Conservation (phyloP, 495 filamentous ascomycete species). For the Talaromyces adpressus region DNA sequence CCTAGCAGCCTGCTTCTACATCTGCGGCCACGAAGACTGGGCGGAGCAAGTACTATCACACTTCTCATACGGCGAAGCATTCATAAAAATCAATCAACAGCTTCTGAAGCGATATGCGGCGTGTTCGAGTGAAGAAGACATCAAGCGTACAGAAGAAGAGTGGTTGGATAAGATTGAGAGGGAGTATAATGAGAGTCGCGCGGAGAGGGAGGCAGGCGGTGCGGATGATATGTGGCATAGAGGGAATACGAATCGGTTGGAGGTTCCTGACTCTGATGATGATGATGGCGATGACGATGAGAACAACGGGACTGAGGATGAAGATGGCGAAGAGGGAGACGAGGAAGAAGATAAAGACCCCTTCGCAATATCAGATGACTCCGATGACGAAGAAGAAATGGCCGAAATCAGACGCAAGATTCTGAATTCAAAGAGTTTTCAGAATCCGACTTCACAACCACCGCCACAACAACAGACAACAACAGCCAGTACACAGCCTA, state of each 20-base stretch:
- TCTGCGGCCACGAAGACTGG: slow-evolving; percentile 90
- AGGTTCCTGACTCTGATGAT: slow-evolving; percentile 39
- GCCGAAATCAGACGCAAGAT: slow-evolving; percentile 80
- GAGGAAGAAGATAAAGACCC: slow-evolving; percentile 55
- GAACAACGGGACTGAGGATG: slow-evolving; percentile 27
- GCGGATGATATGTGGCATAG: slow-evolving; percentile 70
- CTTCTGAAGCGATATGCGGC: slow-evolving; percentile 79
- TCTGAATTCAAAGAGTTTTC: slow-evolving; percentile 77
- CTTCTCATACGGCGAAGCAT: slow-evolving; percentile 83
- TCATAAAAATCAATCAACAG: slow-evolving; percentile 79
- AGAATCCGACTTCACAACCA: slow-evolving; percentile 48
- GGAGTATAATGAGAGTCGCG: slow-evolving; percentile 78
- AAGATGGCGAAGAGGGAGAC: slow-evolving; percentile 33
- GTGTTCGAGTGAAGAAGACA: slow-evolving; percentile 73
- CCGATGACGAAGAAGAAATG: slow-evolving; percentile 81
- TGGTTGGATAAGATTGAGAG: slow-evolving; percentile 87
- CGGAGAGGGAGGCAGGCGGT: slow-evolving; percentile 46
- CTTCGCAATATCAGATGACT: slow-evolving; percentile 68
- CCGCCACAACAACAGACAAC: slow-evolving; percentile 38
- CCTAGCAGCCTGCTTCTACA: slow-evolving; percentile 82
- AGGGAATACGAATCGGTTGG: slow-evolving; percentile 74
- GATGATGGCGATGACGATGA: slow-evolving; percentile 48
- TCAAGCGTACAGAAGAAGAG: slow-evolving; percentile 76
- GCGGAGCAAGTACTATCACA: slow-evolving; percentile 71
- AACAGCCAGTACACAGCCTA: not conserved